Evolutionary conservation across 176 grass and related monocot genomes (phyloP).

Genomic region (Juncus effusus): DNA sequence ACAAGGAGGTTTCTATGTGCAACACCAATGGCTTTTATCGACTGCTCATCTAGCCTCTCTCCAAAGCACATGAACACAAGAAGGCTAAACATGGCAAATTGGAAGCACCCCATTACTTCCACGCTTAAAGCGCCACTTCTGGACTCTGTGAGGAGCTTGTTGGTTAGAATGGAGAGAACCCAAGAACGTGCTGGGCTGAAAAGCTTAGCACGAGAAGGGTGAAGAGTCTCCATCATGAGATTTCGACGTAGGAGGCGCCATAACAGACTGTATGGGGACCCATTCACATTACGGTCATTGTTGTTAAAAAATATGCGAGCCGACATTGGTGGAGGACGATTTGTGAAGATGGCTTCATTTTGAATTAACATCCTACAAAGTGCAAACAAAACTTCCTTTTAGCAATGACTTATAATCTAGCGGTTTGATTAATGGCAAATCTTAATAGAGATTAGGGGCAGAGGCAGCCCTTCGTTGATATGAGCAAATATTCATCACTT

Average conservation of each 20-base stretch:
- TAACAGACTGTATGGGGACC: slow-evolving; percentile 33
- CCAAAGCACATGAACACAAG: slow-evolving; percentile 75
- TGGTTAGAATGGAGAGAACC: slow-evolving; percentile 26
- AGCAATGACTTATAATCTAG: no score
- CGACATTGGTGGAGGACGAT: slow-evolving; percentile 28
- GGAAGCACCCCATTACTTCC: slow-evolving; percentile 31
- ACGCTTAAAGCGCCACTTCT: no score
- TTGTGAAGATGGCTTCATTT: slow-evolving; percentile 24
- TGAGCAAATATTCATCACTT: no score
- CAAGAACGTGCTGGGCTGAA: slow-evolving; percentile 36
- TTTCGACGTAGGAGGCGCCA: slow-evolving; percentile 55
- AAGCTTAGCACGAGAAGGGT: slow-evolving; percentile 31
- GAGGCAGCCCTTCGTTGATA: no score
- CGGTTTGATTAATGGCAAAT: no score
- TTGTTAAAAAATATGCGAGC: slow-evolving; percentile 13
- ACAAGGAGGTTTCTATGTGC: slow-evolving; percentile 24
- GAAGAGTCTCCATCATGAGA: slow-evolving; percentile 42
- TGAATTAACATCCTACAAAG: slow-evolving; percentile 13
- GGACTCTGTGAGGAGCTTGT: slow-evolving; percentile 11
- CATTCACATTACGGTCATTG: slow-evolving; percentile 24
- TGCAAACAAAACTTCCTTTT: no score
- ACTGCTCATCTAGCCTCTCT: slow-evolving; percentile 45
- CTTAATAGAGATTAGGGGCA: no score
- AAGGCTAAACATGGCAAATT: slow-evolving; percentile 53
- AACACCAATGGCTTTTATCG: slow-evolving; percentile 33